These are phyloP conservation scores for Trichoderma oligosporum DNA, from an alignment of 2,329 filamentous ascomycete genomes.

Conservation along the genomic window DNA sequence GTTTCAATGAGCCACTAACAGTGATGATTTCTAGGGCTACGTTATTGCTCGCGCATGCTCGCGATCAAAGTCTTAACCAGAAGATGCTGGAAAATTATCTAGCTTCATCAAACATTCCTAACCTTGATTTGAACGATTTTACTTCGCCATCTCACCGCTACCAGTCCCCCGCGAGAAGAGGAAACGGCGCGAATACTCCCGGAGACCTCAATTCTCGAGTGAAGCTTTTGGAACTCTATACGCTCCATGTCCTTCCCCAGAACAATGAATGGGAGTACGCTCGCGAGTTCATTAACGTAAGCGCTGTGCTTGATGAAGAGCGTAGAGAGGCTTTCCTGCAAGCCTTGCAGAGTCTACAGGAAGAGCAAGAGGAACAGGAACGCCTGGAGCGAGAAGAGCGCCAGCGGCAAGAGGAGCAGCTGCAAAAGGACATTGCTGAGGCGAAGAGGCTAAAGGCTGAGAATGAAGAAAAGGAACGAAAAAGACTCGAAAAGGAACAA, in stretches of 20 bases:
- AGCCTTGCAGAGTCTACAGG: conserved; percentile 76
- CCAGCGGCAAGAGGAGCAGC: conserved; percentile 53
- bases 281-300: conserved; percentile 81
- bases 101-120: conserved; percentile 68
- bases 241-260: conserved; percentile 85
- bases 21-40: conserved; percentile 62
- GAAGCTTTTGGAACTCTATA: conserved; percentile 93
- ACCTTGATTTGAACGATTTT: conserved; percentile 64
- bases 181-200: conserved; percentile 72
- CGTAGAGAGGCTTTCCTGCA: conserved; percentile 83
- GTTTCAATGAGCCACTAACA: background rate
- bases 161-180: conserved; percentile 45
- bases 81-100: conserved; percentile 84
- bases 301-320: conserved; percentile 86
- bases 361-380: conserved; percentile 75
- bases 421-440: conserved; percentile 56
- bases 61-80: conserved; percentile 79
- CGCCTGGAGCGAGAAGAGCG: conserved; percentile 59
- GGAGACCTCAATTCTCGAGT: conserved; percentile 79
- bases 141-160: conserved; percentile 40
- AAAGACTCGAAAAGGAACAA: conserved; percentile 53
- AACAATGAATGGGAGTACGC: conserved; percentile 98
- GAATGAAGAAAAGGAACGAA: conserved; percentile 54
- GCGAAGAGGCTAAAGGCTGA: conserved; percentile 52
- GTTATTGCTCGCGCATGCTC: conserved; percentile 83